Percentiles rank a stretch among this genome's conserved stretches.
Conservation (phyloP, 148 eudicot genomes). For the Persicaria maculosa region DNA sequence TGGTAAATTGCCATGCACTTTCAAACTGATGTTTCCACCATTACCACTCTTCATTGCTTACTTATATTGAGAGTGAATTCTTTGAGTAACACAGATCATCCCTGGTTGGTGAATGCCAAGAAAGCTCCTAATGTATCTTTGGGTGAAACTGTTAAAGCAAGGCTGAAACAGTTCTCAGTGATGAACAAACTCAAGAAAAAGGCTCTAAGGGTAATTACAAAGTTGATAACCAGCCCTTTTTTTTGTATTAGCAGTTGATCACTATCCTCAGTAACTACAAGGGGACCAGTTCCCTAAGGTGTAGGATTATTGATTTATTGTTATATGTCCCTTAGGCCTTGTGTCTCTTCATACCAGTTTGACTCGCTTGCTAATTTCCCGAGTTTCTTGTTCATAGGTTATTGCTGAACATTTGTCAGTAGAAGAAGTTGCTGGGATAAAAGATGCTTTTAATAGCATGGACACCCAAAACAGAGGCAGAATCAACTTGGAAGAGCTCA, state of each 20-base stretch:
- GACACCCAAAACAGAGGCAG: constrained; percentile 52
- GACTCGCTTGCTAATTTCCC: background rate
- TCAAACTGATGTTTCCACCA: background rate
- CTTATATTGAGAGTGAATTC: constrained; percentile 9
- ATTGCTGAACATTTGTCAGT: constrained; percentile 72
- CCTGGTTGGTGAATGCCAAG: constrained; percentile 72
- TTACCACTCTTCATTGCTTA: background rate
- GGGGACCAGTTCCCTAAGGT: background rate
- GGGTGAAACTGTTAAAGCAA: constrained; percentile 84
- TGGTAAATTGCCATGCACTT: constrained; percentile 31
- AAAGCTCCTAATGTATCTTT: constrained; percentile 72
- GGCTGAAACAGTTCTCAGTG: constrained; percentile 75
- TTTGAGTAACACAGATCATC: constrained; percentile 47
- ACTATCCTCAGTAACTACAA: background rate
- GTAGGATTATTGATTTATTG: background rate
- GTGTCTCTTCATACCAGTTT: background rate
- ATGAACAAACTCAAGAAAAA: constrained; percentile 91
- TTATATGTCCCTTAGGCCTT: background rate
- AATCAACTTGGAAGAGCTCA: constrained; percentile 59
- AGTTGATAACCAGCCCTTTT: background rate
- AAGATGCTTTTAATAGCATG: constrained; percentile 64
- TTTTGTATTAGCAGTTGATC: background rate
- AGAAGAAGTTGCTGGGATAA: constrained; percentile 75
- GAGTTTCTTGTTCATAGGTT: constrained; percentile 31
- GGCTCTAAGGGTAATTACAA: constrained; percentile 48